Percentiles rank a stretch among this genome's conserved stretches.
phyloP scores from a whole-genome alignment of 371 early-diverging fungal genomes.

The Racocetra persica region DNA sequence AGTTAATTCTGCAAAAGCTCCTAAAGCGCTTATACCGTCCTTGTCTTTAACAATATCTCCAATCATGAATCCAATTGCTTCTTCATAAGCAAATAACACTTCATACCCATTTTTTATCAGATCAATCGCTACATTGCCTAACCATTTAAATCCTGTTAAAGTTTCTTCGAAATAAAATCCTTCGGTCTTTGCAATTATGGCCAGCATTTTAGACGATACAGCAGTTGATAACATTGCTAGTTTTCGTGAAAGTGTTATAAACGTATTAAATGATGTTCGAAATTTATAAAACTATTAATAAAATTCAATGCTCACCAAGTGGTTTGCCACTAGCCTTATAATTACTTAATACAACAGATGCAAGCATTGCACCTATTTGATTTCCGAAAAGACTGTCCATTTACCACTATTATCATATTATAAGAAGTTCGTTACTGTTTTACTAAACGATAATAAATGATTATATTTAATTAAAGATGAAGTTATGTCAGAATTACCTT shows the following conservation, averaged over 20 bases:
- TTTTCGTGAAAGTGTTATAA: conserved; percentile 51
- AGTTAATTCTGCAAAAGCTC: conserved; percentile 83
- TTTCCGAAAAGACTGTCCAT: conserved; percentile 93
- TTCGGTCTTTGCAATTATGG: conserved; percentile 75
- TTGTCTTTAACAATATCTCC: conserved; percentile 83
- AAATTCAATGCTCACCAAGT: conserved; percentile 50
- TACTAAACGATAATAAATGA: no score
- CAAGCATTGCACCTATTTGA: conserved; percentile 90
- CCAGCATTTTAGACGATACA: conserved; percentile 89
- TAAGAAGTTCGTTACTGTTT: background rate
- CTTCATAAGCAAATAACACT: conserved; percentile 90
- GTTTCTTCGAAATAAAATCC: conserved; percentile 90
- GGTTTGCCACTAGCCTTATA: conserved; percentile 61
- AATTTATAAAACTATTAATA: conserved; percentile 17
- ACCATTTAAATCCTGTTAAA: conserved; percentile 96
- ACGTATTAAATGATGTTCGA: background rate
- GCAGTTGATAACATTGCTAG: conserved; percentile 89
- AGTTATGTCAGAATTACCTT: no score
- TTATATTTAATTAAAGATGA: no score
- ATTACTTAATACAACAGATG: conserved; percentile 72
- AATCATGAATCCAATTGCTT: conserved; percentile 92
- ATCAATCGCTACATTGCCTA: conserved; percentile 83
- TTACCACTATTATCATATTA: conserved; percentile 54
- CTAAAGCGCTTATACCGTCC: conserved; percentile 88
- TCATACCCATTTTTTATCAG: conserved; percentile 65